Evolutionary conservation across 2,329 filamentous ascomycete species (phyloP).

Genomic region (Gaeumannomyces sp.): DNA sequence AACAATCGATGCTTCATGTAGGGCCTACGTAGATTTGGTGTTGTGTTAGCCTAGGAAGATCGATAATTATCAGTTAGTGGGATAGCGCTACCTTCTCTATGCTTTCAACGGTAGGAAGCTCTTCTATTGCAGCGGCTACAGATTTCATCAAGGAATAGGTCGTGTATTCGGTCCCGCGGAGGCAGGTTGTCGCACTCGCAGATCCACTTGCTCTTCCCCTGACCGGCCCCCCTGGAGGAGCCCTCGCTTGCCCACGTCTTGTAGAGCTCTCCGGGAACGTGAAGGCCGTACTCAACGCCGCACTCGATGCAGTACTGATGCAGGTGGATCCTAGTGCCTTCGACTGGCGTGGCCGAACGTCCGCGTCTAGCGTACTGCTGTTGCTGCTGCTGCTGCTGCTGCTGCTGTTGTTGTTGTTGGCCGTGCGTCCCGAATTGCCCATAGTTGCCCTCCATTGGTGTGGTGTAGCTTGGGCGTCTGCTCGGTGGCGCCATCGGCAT

Average conservation of each 20-base stretch:
- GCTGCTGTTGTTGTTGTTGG: neutral
- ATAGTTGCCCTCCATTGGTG: neutral
- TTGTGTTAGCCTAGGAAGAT: neutral
- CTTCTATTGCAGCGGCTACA: neutral
- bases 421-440: neutral
- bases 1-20: too few relatives aligned
- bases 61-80: neutral
- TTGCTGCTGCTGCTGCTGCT: neutral
- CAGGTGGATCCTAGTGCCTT: slow-evolving; percentile 15
- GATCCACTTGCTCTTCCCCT: neutral
- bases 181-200: neutral
- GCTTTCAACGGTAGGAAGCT: neutral
- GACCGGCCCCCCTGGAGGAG: neutral
- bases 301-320: slow-evolving; percentile 17
- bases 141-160: neutral
- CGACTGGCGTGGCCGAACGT: slow-evolving; percentile 12
- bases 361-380: neutral
- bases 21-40: neutral
- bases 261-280: slow-evolving; percentile 12
- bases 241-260: slow-evolving; percentile 3
- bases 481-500: slow-evolving; percentile 2
- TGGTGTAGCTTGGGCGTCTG: slow-evolving; percentile 6
- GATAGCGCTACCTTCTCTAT: neutral
- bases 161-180: neutral
- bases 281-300: slow-evolving; percentile 13